Evolutionary conservation across 768 basidiomycete genomes (phyloP), one percentile per base, ranked within the genome.

Genomic region (Termitomyces sp.): DNA sequence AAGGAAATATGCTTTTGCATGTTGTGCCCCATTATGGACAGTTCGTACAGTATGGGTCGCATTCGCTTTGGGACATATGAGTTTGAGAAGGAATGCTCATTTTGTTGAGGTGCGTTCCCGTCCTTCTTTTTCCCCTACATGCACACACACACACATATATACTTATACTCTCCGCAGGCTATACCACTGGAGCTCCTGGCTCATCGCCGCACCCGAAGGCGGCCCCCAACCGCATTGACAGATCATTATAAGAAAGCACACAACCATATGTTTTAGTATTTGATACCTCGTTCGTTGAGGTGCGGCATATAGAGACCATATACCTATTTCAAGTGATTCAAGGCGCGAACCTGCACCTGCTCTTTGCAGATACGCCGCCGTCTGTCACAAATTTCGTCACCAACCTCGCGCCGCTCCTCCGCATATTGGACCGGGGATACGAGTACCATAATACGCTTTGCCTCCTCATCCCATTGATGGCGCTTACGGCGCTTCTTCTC

Each of bases 21-120:
- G 74, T 80, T 19, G 90, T 95, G 2, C 90, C 91, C 0, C 80
- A 88, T 65, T 97, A 98, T 62, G 82, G 77, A 10, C 97, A 96
- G 1, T 99, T 98, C 64, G 94, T 98, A 45, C 84, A 83, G 34
- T 99, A 98, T 64, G 97, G 96, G 44, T 86, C 93, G 8, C 96
- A 98, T 66, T 97, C 98, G 70, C 74, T 98, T 54, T 66, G 97
- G 97, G 12, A 99, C 98, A 71, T 98, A 93, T 68, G 95, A 98
- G 72, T 98, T 99, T 69, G 97, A 99, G 77, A 96, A 92, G 78
- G 97, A 98, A 78, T 72, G 88, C 93, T 51, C 83, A 84, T 57
- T 99, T 98, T 69, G 97, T 98, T 30, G 97, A 98, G 78, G 94
- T 93, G 62, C 51, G n/a, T n/a, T n/a, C n/a, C n/a, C 37, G 12